These are phyloP conservation scores for Paulownia fortunei DNA, from an alignment of 257 asterid species.

Conservation along the genomic window DNA sequence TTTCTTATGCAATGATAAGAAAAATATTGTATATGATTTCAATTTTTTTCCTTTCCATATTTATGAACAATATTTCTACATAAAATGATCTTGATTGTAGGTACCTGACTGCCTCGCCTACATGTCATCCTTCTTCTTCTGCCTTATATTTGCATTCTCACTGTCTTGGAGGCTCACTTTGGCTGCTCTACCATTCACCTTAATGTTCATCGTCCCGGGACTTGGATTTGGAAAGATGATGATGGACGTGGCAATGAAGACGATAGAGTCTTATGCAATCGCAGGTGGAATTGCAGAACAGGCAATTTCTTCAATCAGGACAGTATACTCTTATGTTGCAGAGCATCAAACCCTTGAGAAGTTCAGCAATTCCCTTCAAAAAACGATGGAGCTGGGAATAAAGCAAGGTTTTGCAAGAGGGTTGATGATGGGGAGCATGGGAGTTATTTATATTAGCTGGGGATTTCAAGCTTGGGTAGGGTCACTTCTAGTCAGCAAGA, in stretches of 20 bases:
- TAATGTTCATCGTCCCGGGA: slow-evolving; percentile 78
- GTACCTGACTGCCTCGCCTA: slow-evolving; percentile 85
- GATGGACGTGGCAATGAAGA: slow-evolving; percentile 73
- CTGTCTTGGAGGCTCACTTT: slow-evolving; percentile 80
- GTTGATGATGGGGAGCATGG: slow-evolving; percentile 81
- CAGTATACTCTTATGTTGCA: slow-evolving; percentile 72
- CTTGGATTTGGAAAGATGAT: slow-evolving; percentile 79
- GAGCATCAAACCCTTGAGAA: slow-evolving; percentile 62
- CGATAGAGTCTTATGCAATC: slow-evolving; percentile 65
- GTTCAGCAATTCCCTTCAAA: slow-evolving; percentile 69
- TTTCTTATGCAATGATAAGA: not conserved
- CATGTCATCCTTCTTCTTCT: slow-evolving; percentile 80
- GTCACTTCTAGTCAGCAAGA: slow-evolving; percentile 70
- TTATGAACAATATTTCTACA: not conserved
- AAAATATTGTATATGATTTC: not conserved
- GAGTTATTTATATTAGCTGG: slow-evolving; percentile 82
- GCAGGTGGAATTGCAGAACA: slow-evolving; percentile 85
- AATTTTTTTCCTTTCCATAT: not conserved
- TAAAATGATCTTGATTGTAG: slow-evolving; percentile 40
- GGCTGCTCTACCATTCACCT: slow-evolving; percentile 76
- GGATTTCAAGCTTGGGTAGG: slow-evolving; percentile 86
- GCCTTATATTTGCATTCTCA: slow-evolving; percentile 65
- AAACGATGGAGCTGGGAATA: slow-evolving; percentile 71
- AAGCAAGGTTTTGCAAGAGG: slow-evolving; percentile 86
- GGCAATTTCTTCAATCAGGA: slow-evolving; percentile 75